A percentile compares a stretch with the other conserved stretches of the same genome.
Evolutionary conservation across 345 rosid genomes (phyloP).

Genomic region (Hibiscus tridactylites): DNA sequence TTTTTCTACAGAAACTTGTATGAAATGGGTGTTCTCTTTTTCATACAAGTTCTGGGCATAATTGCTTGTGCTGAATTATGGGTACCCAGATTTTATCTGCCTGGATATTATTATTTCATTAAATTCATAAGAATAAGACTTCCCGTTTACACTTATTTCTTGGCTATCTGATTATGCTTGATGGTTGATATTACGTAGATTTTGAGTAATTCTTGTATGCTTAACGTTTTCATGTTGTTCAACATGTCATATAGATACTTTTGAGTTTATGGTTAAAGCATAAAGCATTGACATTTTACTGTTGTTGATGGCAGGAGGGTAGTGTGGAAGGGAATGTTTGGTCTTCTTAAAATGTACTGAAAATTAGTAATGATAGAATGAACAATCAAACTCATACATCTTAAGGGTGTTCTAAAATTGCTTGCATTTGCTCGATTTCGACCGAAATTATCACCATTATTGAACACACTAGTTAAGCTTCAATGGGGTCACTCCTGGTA

Average conservation of each 20-base stretch:
- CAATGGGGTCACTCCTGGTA: conserved; percentile 33
- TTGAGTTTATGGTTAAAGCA: background rate
- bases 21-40: background rate
- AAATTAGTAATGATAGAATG: background rate
- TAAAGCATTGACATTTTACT: background rate
- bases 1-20: background rate
- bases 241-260: too few species aligned
- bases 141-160: background rate
- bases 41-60: background rate
- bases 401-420: background rate
- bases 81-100: background rate
- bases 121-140: background rate
- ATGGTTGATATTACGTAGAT: background rate
- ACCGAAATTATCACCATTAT: background rate
- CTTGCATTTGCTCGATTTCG: conserved; percentile 1
- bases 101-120: background rate
- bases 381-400: background rate
- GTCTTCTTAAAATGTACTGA: background rate
- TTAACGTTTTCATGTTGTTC: too few species aligned
- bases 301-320: conserved; percentile 1
- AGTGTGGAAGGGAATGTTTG: background rate
- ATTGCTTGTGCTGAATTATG: background rate
- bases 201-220: too few species aligned
- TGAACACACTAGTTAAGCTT: background rate
- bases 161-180: background rate